A percentile compares a stretch with the other conserved stretches of the same genome.
phyloP scores from a whole-genome alignment of 1,284 basidiomycete species.

The Pascua guehoae region DNA sequence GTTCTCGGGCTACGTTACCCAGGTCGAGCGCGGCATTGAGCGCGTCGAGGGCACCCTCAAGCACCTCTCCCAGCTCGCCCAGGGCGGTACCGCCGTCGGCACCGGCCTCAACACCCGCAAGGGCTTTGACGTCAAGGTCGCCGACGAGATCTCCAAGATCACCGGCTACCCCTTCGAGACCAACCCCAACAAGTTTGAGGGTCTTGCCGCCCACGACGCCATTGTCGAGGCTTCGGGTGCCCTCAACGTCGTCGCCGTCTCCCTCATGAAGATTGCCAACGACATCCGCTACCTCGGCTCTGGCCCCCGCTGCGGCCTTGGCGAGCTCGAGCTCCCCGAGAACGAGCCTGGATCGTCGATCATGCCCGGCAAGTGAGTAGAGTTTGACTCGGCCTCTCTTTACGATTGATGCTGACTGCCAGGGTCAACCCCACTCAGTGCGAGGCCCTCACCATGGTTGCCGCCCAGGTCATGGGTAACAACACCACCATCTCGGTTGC shows the following conservation, averaged over 20 bases:
- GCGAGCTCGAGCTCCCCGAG: conserved; percentile 90
- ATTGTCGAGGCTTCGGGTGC: conserved; percentile 96
- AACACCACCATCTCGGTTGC: conserved; percentile 90
- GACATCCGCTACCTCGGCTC: conserved; percentile 98
- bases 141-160: conserved; percentile 84
- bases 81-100: conserved; percentile 98
- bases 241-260: conserved; percentile 89
- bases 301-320: conserved; percentile 94
- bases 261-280: conserved; percentile 99
- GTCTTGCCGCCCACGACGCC: conserved; percentile 93
- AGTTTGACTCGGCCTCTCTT: no score
- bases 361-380: conserved; percentile 84
- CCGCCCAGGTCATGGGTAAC: conserved; percentile 98
- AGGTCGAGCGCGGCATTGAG: conserved; percentile 85
- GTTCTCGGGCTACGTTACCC: conserved; percentile 97
- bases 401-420: neutral
- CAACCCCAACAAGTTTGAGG: conserved; percentile 99
- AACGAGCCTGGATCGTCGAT: conserved; percentile 99
- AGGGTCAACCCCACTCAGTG: conserved; percentile 98
- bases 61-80: conserved; percentile 83
- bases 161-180: conserved; percentile 90
- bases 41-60: conserved; percentile 80
- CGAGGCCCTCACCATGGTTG: conserved; percentile 98
- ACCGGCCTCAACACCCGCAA: conserved; percentile 96
- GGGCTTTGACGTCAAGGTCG: conserved; percentile 94